A percentile compares a stretch with the other conserved stretches of the same genome.
Conservation (phyloP, 257 asterid species). For the Dorcoceras hygrometricum region DNA sequence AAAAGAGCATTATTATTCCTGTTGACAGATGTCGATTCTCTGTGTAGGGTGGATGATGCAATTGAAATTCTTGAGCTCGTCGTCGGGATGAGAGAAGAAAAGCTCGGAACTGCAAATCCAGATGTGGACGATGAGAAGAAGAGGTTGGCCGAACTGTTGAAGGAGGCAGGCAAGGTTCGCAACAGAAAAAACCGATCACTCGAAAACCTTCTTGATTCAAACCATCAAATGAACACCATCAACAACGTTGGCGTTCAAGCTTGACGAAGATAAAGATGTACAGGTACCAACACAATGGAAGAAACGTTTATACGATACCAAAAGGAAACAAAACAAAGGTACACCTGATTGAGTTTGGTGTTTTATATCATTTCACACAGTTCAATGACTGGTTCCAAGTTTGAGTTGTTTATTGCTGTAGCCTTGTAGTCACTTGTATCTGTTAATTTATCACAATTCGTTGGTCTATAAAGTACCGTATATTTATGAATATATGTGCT, state of each 20-base stretch:
- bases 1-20: not conserved
- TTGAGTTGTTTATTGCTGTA: constrained; percentile 27
- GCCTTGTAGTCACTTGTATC: constrained; percentile 5
- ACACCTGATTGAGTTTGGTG: constrained; percentile 47
- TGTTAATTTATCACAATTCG: not conserved
- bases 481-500: not conserved
- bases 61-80: constrained; percentile 71
- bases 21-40: constrained; percentile 8
- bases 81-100: constrained; percentile 91
- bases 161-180: constrained; percentile 77
- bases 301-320: constrained; percentile 32
- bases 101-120: constrained; percentile 97
- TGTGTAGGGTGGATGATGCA: constrained; percentile 78
- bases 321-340: constrained; percentile 31
- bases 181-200: constrained; percentile 73
- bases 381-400: constrained; percentile 35
- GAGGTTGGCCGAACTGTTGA: constrained; percentile 78
- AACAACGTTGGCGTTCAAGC: constrained; percentile 51
- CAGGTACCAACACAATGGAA: constrained; percentile 30
- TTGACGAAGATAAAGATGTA: constrained; percentile 49
- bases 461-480: too few species aligned
- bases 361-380: constrained; percentile 39
- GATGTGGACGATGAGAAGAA: constrained; percentile 87
- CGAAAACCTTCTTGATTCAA: constrained; percentile 69
- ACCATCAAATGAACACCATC: constrained; percentile 37